Evolutionary conservation across 345 rosid species (phyloP), one percentile per base, ranked within the genome.

Genomic region (Salix caprea): DNA sequence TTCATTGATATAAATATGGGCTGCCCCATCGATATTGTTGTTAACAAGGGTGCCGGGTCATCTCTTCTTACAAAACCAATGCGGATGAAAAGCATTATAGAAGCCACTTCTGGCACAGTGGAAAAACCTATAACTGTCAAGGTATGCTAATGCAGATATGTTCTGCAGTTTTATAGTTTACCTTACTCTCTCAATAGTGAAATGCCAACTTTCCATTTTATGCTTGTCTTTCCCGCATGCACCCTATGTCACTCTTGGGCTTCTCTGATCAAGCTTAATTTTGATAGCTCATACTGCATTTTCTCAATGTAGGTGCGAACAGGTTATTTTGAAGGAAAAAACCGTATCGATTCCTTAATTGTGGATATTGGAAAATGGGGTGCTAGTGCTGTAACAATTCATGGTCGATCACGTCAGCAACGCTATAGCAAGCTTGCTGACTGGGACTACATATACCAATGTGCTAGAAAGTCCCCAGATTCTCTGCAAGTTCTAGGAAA

Each of bases 1-100:
- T 96, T 96, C 82, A 92, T 96, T 81, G 97, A 96, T 81, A 93
- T 96, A 37, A 96, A 96, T 76, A 96, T 96, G 99, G 98, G 99
- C 5, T 96, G 99, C 79, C 98, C 99, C 3, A 92, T 96, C 78
- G 97, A 96, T 69, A 81, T 91, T 81, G 96, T 96, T 80, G 94
- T 92, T 26, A 91, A 84, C 86, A 96, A 84, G 80, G 96, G 98
- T 84, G 99, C 99, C 80, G 99, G 99, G 52, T 96, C 99, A 69
- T 89, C 85, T 80, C 97, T 96, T 76, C 96, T 96, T 36, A 90
- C 78, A 32, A 93, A 91, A 72, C 94, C 98, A 69, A 76, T 82
- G 89, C 83, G 97, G 42, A 93, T 96, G 92, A 93, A 91, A 84
- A 85, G 84, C 74, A 81, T 96, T 42, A 84, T 96, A 65, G 79